Evolutionary conservation across 2,329 filamentous ascomycete genomes (phyloP).

Genomic region (Cordyceps javanica): DNA sequence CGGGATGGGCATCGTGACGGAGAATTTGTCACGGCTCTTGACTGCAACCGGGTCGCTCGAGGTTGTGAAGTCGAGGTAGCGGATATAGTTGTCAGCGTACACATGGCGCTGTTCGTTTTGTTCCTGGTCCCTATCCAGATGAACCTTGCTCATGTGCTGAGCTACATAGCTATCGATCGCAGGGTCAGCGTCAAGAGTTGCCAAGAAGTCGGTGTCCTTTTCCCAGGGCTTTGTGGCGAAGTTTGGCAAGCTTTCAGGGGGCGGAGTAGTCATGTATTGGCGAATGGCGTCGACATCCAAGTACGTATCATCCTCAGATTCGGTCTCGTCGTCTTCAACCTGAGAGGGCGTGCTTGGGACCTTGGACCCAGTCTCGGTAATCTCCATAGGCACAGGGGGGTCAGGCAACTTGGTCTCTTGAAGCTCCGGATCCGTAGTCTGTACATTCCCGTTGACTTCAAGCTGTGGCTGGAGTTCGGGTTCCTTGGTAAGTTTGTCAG

Average conservation of each 20-base stretch:
- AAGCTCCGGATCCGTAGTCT: neutral
- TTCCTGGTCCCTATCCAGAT: slow-evolving; percentile 28
- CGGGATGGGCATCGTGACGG: slow-evolving; percentile 30
- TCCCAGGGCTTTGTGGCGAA: slow-evolving; percentile 42
- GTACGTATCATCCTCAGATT: slow-evolving; percentile 48
- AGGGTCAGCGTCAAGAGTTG: slow-evolving; percentile 34
- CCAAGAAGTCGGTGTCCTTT: slow-evolving; percentile 39
- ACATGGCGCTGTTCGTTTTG: slow-evolving; percentile 33
- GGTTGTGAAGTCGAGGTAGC: slow-evolving; percentile 49
- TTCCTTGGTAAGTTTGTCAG: neutral
- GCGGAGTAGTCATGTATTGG: slow-evolving; percentile 48
- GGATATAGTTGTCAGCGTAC: slow-evolving; percentile 43
- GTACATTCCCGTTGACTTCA: neutral
- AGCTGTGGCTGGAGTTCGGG: neutral
- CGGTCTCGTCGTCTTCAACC: slow-evolving; percentile 45
- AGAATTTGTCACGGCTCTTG: slow-evolving; percentile 50
- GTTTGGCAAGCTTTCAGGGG: slow-evolving; percentile 46
- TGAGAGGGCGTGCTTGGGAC: slow-evolving; percentile 43
- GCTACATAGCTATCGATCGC: slow-evolving; percentile 41
- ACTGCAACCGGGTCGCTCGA: slow-evolving; percentile 49
- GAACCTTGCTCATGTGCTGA: slow-evolving; percentile 37
- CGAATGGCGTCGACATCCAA: slow-evolving; percentile 44
- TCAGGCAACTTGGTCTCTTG: neutral
- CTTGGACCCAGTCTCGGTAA: slow-evolving; percentile 26
- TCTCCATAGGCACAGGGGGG: slow-evolving; percentile 20